Base-by-base conservation (phyloP, 2,329 filamentous ascomycete species). In the Knoxdaviesia capensis region DNA sequence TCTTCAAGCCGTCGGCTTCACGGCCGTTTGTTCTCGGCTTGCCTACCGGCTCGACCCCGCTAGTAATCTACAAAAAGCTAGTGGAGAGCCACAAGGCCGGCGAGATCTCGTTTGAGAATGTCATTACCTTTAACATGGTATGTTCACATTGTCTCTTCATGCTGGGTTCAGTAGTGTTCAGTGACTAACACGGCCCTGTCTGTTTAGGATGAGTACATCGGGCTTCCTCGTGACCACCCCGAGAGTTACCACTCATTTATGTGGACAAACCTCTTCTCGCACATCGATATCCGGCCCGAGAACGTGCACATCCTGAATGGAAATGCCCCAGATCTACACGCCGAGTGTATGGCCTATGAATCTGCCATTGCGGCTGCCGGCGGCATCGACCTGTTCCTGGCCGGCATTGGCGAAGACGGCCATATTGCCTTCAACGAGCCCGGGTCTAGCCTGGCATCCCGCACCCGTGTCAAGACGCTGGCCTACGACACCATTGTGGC, bases 401-500 rank as follows among this genome's bases (percentile, higher is more conserved):
- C 81, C 10, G 84, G 84, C 36, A 85, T 92, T 43, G 84, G 84
- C 31, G 79, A 83, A 43, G 84, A 92, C 54, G 84, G 84, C 5
- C 84, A 92, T 59, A 84, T 92, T 48, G 84, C 84, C 40, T 92
- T 92, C 69, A 92, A 92, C 59, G 84, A 92, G 60, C 84, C 84
- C 4, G 84, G 83, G 36, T 86, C 80, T 7, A 84, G 77, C 45
- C 62, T 92, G 46, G 71, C 72, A 50, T 85, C 79, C 44, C 71
- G 81, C 39, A 92, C 84, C 8, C 71, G 84, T 46, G 82, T 90
- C 54, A 90, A 90, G 69, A 90, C 84, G 1, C 64, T 92, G 41
- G 81, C 84, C 35, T 86, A 87, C 54, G 84, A 90, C 59, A 92
- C 84, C 38, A 85, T 90, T 46, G 63, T 87, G 5, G 83, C 83